Conservation (phyloP, 2,329 filamentous ascomycete species). For the Colletotrichum eremochloae region DNA sequence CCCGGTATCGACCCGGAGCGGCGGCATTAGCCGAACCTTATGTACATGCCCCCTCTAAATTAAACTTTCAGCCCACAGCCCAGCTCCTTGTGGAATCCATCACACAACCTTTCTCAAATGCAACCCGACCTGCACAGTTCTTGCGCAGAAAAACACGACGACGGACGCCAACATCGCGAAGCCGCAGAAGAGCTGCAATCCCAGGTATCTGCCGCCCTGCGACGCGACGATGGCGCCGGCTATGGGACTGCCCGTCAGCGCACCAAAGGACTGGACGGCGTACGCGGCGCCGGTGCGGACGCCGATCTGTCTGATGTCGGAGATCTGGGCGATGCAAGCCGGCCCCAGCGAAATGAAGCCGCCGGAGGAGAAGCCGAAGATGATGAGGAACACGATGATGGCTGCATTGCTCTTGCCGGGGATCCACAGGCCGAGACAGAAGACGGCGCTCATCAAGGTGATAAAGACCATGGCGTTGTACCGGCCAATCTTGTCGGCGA, state of each 20-base stretch:
- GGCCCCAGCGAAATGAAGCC: conserved; percentile 74
- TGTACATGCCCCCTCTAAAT: neutral
- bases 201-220: conserved; percentile 67
- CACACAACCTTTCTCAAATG: conserved; percentile 49
- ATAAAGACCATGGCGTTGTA: conserved; percentile 66
- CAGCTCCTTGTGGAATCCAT: neutral
- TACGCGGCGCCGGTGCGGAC: conserved; percentile 76
- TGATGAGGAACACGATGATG: conserved; percentile 73
- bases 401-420: conserved; percentile 64
- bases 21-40: neutral
- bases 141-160: conserved; percentile 48
- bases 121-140: conserved; percentile 54
- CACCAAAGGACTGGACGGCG: conserved; percentile 72
- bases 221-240: conserved; percentile 70
- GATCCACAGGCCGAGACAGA: conserved; percentile 63
- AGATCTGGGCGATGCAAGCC: conserved; percentile 77
- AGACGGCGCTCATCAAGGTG: conserved; percentile 61
- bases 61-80: neutral
- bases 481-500: conserved; percentile 60
- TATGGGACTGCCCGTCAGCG: conserved; percentile 76
- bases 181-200: conserved; percentile 76
- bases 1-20: neutral
- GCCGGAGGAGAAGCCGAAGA: conserved; percentile 79
- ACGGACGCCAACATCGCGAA: conserved; percentile 56
- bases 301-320: conserved; percentile 77